Percentiles rank a stretch among this genome's conserved stretches.
Conservation (phyloP, 2,329 filamentous ascomycete species). For the Sclerotinia subarctica region DNA sequence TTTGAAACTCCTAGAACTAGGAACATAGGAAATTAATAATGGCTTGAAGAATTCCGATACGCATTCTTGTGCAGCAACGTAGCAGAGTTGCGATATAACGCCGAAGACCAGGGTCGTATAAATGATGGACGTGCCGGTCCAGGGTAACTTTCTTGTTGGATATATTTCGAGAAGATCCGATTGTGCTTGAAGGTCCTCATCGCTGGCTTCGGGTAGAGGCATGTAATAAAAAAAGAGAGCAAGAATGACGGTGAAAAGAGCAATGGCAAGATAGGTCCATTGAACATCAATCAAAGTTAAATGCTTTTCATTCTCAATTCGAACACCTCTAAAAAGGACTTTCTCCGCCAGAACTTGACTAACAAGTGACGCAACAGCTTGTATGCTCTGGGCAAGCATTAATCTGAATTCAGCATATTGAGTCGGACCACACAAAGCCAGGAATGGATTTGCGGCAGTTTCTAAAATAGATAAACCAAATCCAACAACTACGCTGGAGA, state of each 20-base stretch:
- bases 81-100: conserved; percentile 73
- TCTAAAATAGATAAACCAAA: conserved; percentile 75
- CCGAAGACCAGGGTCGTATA: conserved; percentile 60
- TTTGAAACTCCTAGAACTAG: conserved; percentile 29
- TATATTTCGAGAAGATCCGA: conserved; percentile 30
- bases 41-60: conserved; percentile 58
- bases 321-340: conserved; percentile 65
- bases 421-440: conserved; percentile 68
- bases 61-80: conserved; percentile 70
- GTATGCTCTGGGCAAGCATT: conserved; percentile 71
- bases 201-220: conserved; percentile 56
- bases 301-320: conserved; percentile 33
- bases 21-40: conserved; percentile 46
- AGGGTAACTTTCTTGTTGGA: conserved; percentile 26
- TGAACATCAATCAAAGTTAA: conserved; percentile 69
- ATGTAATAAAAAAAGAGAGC: conserved; percentile 68
- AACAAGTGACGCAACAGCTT: conserved; percentile 71
- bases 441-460: conserved; percentile 75
- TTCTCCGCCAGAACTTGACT: conserved; percentile 70
- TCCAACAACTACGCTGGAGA: conserved; percentile 70
- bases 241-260: conserved; percentile 67
- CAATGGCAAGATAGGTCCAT: conserved; percentile 82
- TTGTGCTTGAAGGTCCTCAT: conserved; percentile 54
- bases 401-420: conserved; percentile 72
- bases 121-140: conserved; percentile 42